These are phyloP conservation scores for Microsporum ferrugineum DNA, from an alignment of 2,329 filamentous ascomycete species.

Conservation along the genomic window DNA sequence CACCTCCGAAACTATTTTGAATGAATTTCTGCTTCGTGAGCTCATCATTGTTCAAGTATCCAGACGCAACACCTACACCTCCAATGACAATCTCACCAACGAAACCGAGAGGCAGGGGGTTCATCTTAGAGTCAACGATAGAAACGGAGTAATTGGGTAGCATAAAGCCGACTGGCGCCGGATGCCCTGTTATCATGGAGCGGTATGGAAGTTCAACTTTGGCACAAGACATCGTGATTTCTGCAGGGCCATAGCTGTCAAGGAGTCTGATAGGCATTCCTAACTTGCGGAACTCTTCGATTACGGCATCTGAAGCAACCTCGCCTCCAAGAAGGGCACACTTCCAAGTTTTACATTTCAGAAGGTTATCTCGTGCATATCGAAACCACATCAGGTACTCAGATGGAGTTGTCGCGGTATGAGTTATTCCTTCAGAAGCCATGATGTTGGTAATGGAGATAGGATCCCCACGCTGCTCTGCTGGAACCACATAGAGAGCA, in stretches of 20 bases:
- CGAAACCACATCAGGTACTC: constrained; percentile 15
- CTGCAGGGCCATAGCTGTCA: constrained; percentile 18
- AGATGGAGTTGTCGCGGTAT: constrained; percentile 17
- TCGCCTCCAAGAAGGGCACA: constrained; percentile 17
- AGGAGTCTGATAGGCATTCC: constrained; percentile 10
- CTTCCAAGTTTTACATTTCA: constrained; percentile 12
- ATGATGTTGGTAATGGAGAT: constrained; percentile 15
- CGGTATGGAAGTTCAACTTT: constrained; percentile 14
- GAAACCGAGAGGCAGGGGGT: constrained; percentile 30
- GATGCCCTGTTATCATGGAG: constrained; percentile 6
- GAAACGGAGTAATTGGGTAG: constrained; percentile 30
- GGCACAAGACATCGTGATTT: constrained; percentile 15
- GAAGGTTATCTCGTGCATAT: constrained; percentile 13
- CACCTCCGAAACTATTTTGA: constrained; percentile 12
- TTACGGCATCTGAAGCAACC: constrained; percentile 7
- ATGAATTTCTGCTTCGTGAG: constrained; percentile 17
- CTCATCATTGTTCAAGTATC: constrained; percentile 15
- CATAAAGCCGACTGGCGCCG: constrained; percentile 16
- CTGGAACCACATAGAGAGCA: constrained; percentile 13
- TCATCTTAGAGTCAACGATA: constrained; percentile 30
- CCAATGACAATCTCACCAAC: constrained; percentile 36
- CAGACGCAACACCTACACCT: constrained; percentile 18
- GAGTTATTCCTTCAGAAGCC: constrained; percentile 12
- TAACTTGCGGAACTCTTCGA: constrained; percentile 10
- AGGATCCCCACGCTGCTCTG: constrained; percentile 15